Conservation (phyloP, 2,329 filamentous ascomycete species). For the Fusarium solani-melongenae region DNA sequence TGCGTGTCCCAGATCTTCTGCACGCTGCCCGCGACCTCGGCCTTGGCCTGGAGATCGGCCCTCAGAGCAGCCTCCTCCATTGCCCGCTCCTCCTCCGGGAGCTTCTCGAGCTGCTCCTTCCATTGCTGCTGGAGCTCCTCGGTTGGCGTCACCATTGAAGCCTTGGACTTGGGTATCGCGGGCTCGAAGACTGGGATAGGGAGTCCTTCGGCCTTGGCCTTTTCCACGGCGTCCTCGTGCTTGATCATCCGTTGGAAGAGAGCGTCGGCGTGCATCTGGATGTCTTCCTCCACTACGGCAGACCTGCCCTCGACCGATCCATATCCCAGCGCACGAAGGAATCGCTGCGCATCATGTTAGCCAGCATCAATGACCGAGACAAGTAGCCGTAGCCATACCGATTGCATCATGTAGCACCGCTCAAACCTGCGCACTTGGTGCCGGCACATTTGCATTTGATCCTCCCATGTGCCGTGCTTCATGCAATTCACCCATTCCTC, state of each 20-base stretch:
- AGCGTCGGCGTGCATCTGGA: slow-evolving; percentile 95
- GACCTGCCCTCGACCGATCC: slow-evolving; percentile 74
- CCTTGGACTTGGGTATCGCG: slow-evolving; percentile 56
- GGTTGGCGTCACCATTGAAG: slow-evolving; percentile 45
- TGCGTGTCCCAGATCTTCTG: slow-evolving; percentile 55
- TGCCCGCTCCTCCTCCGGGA: slow-evolving; percentile 67
- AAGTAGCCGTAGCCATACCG: slow-evolving; percentile 60
- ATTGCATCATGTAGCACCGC: slow-evolving; percentile 89
- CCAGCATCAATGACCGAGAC: neutral
- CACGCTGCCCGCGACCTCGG: slow-evolving; percentile 69
- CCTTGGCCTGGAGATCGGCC: slow-evolving; percentile 70
- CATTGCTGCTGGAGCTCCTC: slow-evolving; percentile 63
- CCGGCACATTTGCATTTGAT: slow-evolving; percentile 83
- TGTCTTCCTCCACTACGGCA: slow-evolving; percentile 79
- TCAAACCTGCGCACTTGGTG: slow-evolving; percentile 82
- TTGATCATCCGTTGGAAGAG: slow-evolving; percentile 88
- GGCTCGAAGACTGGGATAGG: slow-evolving; percentile 70
- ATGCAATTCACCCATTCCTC: slow-evolving; percentile 87
- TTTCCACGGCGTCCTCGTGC: slow-evolving; percentile 80
- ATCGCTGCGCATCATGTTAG: slow-evolving; percentile 66
- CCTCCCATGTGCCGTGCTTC: slow-evolving; percentile 73
- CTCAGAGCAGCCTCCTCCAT: slow-evolving; percentile 73
- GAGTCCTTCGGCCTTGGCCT: slow-evolving; percentile 72
- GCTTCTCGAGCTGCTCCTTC: slow-evolving; percentile 66
- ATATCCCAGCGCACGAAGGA: slow-evolving; percentile 91